Conservation (phyloP, 768 basidiomycete genomes). For the Boletales sp. region DNA sequence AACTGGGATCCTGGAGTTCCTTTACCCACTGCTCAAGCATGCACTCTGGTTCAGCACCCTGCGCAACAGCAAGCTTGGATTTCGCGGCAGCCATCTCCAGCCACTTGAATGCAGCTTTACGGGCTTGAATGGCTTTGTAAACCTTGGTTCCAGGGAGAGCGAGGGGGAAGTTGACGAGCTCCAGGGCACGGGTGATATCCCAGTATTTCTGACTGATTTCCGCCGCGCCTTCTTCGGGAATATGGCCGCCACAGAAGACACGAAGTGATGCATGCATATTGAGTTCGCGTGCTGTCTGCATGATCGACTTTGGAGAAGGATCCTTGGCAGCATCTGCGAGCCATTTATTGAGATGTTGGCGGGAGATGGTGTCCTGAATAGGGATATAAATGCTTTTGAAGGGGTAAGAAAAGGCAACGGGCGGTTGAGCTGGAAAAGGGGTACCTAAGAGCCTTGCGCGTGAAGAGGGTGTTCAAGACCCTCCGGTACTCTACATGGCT, state of each 20-base stretch:
- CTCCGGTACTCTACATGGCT: conserved; percentile 91
- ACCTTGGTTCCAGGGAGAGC: conserved; percentile 95
- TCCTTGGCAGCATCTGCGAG: conserved; percentile 51
- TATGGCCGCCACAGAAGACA: conserved; percentile 92
- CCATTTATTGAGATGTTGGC: conserved; percentile 75
- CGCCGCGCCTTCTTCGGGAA: conserved; percentile 70
- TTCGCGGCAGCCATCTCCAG: conserved; percentile 73
- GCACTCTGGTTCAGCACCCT: conserved; percentile 78
- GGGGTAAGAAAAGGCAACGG: background rate
- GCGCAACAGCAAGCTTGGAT: conserved; percentile 80
- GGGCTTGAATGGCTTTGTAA: conserved; percentile 87
- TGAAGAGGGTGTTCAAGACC: conserved; percentile 87
- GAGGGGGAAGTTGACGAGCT: conserved; percentile 98
- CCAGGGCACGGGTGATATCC: conserved; percentile 90
- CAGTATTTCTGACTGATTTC: conserved; percentile 95
- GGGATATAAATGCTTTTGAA: conserved; percentile 68
- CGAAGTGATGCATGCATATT: conserved; percentile 98
- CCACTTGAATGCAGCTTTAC: conserved; percentile 81
- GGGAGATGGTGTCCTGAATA: conserved; percentile 80
- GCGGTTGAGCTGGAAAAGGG: conserved; percentile 16
- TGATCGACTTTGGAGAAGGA: conserved; percentile 55
- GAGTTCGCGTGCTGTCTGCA: conserved; percentile 88
- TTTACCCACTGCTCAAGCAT: conserved; percentile 92
- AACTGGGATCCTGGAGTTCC: conserved; percentile 57
- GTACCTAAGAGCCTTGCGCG: conserved; percentile 87